Evolutionary conservation across 2,329 filamentous ascomycete species (phyloP).

Genomic region (Triangularia verruculosa): DNA sequence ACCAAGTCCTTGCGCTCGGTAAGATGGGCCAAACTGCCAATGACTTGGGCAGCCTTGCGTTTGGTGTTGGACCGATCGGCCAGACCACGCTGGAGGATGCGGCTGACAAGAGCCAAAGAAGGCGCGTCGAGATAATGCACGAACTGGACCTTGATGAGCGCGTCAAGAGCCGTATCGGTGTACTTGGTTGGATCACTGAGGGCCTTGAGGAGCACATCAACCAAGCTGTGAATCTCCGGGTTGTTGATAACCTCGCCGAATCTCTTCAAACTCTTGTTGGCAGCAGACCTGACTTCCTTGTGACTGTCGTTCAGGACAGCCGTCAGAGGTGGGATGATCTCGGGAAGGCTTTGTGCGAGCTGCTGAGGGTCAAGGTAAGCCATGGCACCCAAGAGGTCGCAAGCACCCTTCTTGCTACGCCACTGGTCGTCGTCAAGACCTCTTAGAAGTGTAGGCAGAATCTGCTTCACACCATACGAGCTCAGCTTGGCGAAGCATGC

Average conservation of each 20-base stretch:
- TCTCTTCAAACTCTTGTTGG: conserved; percentile 93
- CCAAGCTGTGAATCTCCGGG: conserved; percentile 90
- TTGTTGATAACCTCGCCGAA: conserved; percentile 99
- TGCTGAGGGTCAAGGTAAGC: conserved; percentile 96
- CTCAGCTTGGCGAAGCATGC: conserved; percentile 90
- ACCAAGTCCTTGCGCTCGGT: conserved; percentile 94
- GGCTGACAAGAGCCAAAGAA: conserved; percentile 88
- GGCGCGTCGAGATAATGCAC: conserved; percentile 98
- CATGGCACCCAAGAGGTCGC: conserved; percentile 95
- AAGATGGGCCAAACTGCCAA: conserved; percentile 93
- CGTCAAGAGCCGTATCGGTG: conserved; percentile 89
- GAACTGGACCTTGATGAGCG: conserved; percentile 96
- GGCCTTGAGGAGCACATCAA: conserved; percentile 89
- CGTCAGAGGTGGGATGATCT: conserved; percentile 94
- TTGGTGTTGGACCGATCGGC: conserved; percentile 92
- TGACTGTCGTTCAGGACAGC: conserved; percentile 95
- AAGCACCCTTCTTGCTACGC: conserved; percentile 98
- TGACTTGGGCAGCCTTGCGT: conserved; percentile 93
- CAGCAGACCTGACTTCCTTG: conserved; percentile 89
- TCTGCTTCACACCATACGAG: conserved; percentile 93
- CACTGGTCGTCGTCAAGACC: conserved; percentile 94
- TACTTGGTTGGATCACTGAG: conserved; percentile 96
- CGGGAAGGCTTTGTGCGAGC: conserved; percentile 83
- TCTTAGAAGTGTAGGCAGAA: conserved; percentile 84
- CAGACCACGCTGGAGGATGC: conserved; percentile 90